These are phyloP conservation scores for Exophiala dermatitidis DNA, from an alignment of 2,329 filamentous ascomycete species.

Conservation along the genomic window DNA sequence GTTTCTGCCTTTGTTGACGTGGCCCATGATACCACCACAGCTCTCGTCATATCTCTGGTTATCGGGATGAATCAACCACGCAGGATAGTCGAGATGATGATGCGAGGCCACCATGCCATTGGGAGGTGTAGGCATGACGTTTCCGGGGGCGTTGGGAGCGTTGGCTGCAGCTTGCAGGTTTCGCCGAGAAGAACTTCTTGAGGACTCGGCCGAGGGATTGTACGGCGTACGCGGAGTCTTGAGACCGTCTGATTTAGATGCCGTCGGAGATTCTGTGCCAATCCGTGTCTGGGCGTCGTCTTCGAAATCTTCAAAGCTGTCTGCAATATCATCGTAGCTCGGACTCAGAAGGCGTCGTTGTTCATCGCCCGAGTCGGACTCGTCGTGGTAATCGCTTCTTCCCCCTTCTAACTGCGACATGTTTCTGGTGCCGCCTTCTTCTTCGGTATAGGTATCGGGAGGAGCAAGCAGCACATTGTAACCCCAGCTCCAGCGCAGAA, in stretches of 20 bases:
- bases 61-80: conserved; percentile 48
- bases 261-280: conserved; percentile 23
- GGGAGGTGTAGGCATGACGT: conserved; percentile 38
- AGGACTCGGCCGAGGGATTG: conserved; percentile 19
- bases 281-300: conserved; percentile 24
- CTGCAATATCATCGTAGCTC: conserved; percentile 12
- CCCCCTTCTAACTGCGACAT: conserved; percentile 35
- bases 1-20: conserved; percentile 29
- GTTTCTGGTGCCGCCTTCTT: conserved; percentile 34
- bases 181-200: conserved; percentile 16
- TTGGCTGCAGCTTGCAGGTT: conserved; percentile 8
- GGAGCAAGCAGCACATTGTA: conserved; percentile 92
- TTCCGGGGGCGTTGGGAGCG: conserved; percentile 13
- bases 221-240: conserved; percentile 23
- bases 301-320: conserved; percentile 20
- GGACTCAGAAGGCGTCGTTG: conserved; percentile 21
- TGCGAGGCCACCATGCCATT: conserved; percentile 43
- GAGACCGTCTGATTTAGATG: conserved; percentile 23
- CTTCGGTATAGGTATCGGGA: conserved; percentile 51
- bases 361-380: conserved; percentile 32
- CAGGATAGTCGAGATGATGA: conserved; percentile 46
- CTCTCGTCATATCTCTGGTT: conserved; percentile 28
- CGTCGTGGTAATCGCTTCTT: conserved; percentile 36
- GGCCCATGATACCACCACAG: conserved; percentile 28
- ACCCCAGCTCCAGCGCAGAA: conserved; percentile 96